phyloP scores from a whole-genome alignment of 208 protist species.

The Leishmania turanica region DNA sequence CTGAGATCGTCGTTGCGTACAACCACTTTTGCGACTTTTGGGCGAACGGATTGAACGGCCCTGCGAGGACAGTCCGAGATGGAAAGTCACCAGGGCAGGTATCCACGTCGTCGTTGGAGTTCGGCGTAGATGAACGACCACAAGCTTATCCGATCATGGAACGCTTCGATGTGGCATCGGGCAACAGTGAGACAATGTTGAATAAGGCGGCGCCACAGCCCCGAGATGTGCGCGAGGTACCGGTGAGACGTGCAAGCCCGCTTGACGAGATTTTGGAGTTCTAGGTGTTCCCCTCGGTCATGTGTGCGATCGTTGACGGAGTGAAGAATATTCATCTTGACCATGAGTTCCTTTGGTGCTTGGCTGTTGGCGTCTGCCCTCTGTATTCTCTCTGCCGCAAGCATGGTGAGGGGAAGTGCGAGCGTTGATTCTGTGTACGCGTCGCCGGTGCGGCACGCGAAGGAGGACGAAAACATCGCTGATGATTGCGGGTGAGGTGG shows the following conservation, averaged over 20 bases:
- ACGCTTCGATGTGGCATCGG: constrained; percentile 8
- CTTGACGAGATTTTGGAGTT: constrained; percentile 65
- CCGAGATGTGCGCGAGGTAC: constrained; percentile 8
- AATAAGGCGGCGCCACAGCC: neutral
- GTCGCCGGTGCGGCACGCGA: neutral
- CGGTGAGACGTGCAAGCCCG: constrained; percentile 46
- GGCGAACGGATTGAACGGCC: constrained; percentile 65
- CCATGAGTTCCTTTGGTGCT: neutral
- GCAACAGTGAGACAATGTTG: neutral
- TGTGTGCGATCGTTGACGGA: neutral
- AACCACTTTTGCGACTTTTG: constrained; percentile 66
- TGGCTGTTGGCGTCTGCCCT: neutral
- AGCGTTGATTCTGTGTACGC: neutral
- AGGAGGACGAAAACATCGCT: neutral
- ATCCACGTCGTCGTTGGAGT: neutral
- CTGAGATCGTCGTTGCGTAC: constrained; percentile 63
- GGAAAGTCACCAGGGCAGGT: neutral
- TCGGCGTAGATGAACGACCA: neutral
- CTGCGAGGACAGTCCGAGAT: constrained; percentile 10
- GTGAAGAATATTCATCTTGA: neutral
- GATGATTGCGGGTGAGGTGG: neutral
- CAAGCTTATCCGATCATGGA: constrained; percentile 18
- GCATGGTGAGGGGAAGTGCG: neutral
- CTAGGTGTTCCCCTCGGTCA: constrained; percentile 6
- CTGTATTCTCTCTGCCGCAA: neutral